Base-by-base conservation (phyloP, 345 rosid genomes). In the Eucalyptus curtisii region DNA sequence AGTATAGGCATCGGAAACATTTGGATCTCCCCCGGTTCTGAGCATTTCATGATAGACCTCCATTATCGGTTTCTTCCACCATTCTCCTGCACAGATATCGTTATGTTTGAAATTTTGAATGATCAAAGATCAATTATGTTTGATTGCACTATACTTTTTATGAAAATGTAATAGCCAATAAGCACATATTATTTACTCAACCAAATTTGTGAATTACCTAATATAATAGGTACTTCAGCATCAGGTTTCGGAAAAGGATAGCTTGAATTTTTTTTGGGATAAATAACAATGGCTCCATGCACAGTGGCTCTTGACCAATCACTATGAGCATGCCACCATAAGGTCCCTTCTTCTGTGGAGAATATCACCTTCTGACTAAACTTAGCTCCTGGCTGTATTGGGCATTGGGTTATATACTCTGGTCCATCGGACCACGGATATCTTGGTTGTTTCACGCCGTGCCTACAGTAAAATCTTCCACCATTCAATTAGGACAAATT, bases 381-480 rank as follows among this genome's bases (percentile, higher is more conserved):
- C 27, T n/a, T 89, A 45, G 49, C 76, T 85, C 93, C 92, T 1
- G 91, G 91, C 12, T 88, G 80, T 8, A 93, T 87, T 24, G 95
- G 93, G 37, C 95, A 93, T 49, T 92, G 93, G 6, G 95, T 93
- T 80, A 92, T 86, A 33, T 89, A 91, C 87, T 87, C 95, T 4
- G 95, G 95, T n/a, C 95, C 95, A 81, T 93, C 93, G 5, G 93
- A 89, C 95, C 93, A 92, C 1, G 95, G 93, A 71, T 85, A 71
- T 27, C 92, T 90, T 2, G 94, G 95, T 17, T 89, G 93, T 27
- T 86, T 91, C 86, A 93, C 92, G 8, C 94, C 95, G 30, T 92
- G 94, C 95, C 93, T 93, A 68, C 25, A 25, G 22, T 37, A 16
- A 37, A 17, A 53, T 50, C 71, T 5, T 86, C 87, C n/a, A 37